Evolutionary conservation across 1,139 yeast genomes (phyloP).

Genomic region (Groenewaldozyma auringiensis): DNA sequence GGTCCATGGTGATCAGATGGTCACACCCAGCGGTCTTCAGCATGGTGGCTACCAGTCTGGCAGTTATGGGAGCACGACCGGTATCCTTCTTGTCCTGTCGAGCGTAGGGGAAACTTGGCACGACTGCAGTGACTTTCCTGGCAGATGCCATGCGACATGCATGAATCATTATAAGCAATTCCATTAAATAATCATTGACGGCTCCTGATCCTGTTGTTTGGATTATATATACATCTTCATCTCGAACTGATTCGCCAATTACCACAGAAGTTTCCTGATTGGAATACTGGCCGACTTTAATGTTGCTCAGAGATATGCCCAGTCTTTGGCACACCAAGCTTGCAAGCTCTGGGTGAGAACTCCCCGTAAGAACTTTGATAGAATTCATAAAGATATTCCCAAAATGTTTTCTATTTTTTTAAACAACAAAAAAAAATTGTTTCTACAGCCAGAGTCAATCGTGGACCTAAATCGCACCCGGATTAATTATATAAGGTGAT

Average conservation of each 20-base stretch:
- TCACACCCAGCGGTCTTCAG: constrained; percentile 92
- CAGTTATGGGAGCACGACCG: constrained; percentile 94
- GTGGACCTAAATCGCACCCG: too few species aligned
- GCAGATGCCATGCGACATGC: constrained; percentile 96
- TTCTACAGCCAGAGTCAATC: too few species aligned
- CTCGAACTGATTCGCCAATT: constrained; percentile 92
- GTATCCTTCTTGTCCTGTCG: constrained; percentile 96
- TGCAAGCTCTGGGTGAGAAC: constrained; percentile 86
- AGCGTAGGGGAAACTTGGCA: constrained; percentile 97
- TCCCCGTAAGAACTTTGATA: constrained; percentile 78
- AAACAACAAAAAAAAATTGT: too few species aligned
- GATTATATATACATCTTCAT: constrained; percentile 80
- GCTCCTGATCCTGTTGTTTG: constrained; percentile 78
- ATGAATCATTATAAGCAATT: constrained; percentile 79
- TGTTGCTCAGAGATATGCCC: constrained; percentile 34
- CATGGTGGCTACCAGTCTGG: constrained; percentile 91
- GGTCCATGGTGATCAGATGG: constrained; percentile 94
- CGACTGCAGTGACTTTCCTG: constrained; percentile 85
- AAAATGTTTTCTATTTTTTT: too few species aligned
- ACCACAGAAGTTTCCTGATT: constrained; percentile 81
- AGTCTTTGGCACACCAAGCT: constrained; percentile 55
- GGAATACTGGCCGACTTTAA: constrained; percentile 40
- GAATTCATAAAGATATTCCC: constrained; percentile 42
- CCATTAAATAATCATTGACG: constrained; percentile 83
- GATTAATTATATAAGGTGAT: too few species aligned